Conservation (phyloP, 306 rosid genomes). For the Fragaria ananassa region DNA sequence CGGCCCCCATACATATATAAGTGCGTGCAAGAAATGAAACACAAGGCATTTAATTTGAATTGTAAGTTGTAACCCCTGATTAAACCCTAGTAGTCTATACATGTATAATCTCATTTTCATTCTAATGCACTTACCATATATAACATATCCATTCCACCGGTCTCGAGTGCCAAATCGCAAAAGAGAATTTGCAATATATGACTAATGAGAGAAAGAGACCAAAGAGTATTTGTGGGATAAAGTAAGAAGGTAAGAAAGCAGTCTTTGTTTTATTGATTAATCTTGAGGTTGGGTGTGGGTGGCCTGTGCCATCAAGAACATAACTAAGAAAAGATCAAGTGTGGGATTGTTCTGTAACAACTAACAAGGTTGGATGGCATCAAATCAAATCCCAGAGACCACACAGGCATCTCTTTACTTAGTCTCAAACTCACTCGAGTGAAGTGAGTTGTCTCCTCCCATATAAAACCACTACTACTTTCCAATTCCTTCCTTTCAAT, state of each 20-base stretch:
- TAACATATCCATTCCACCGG: background rate
- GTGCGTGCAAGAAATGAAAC: background rate
- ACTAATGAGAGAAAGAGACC: background rate
- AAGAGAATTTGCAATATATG: background rate
- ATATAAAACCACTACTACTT: background rate
- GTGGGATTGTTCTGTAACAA: slow-evolving; percentile 4
- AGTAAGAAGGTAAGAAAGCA: background rate
- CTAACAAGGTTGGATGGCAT: slow-evolving; percentile 38
- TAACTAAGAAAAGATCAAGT: no score
- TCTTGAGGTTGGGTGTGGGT: background rate
- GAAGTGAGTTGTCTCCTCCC: slow-evolving; percentile 7
- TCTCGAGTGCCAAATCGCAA: background rate
- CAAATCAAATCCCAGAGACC: slow-evolving; percentile 40
- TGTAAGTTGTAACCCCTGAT: background rate
- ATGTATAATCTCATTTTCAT: background rate
- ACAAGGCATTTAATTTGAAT: background rate
- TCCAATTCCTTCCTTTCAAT: background rate
- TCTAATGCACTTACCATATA: background rate
- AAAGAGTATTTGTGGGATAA: background rate
- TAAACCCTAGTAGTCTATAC: no score
- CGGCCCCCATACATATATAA: no score
- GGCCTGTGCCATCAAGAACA: background rate
- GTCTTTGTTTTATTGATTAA: background rate
- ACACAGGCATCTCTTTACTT: slow-evolving; percentile 49
- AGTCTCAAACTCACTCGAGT: slow-evolving; percentile 36